These are phyloP conservation scores for Camelina neglecta DNA, from an alignment of 345 rosid species.

Conservation along the genomic window DNA sequence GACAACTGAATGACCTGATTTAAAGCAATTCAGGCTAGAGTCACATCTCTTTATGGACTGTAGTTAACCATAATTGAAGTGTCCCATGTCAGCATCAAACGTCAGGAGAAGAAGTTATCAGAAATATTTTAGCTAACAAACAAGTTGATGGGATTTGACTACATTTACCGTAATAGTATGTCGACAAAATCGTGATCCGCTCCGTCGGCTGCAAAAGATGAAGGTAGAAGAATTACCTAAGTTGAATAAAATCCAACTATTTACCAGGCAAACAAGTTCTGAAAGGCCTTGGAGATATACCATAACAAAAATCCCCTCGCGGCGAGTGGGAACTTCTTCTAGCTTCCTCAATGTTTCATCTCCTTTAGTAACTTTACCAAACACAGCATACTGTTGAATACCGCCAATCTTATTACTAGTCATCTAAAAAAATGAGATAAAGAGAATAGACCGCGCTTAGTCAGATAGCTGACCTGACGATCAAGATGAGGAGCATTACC, in stretches of 20 bases:
- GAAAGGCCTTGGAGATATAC: slow-evolving; percentile 47
- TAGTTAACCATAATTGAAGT: slow-evolving; percentile 42
- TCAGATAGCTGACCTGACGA: slow-evolving; percentile 57
- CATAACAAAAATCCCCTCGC: slow-evolving; percentile 95
- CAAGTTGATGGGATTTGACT: slow-evolving; percentile 19
- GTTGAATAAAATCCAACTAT: neutral
- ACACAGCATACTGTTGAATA: slow-evolving; percentile 80
- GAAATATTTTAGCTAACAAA: slow-evolving; percentile 34
- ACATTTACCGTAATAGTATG: slow-evolving; percentile 62
- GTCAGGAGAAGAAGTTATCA: slow-evolving; percentile 33
- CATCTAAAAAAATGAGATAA: slow-evolving; percentile 27
- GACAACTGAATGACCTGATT: slow-evolving; percentile 39
- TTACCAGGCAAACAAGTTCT: slow-evolving; percentile 8
- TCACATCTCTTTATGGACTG: slow-evolving; percentile 44
- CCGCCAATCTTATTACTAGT: slow-evolving; percentile 16
- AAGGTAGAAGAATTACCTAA: slow-evolving; percentile 10
- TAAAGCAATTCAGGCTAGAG: slow-evolving; percentile 38
- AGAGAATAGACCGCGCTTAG: neutral
- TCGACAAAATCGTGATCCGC: slow-evolving; percentile 82
- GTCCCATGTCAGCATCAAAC: slow-evolving; percentile 40
- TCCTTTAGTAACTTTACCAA: slow-evolving; percentile 52
- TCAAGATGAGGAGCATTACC: slow-evolving; percentile 98
- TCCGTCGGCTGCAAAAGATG: slow-evolving; percentile 54
- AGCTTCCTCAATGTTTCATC: slow-evolving; percentile 81
- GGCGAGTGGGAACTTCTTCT: slow-evolving; percentile 86